phyloP scores from a whole-genome alignment of 345 rosid genomes.

The Arabis alpina region DNA sequence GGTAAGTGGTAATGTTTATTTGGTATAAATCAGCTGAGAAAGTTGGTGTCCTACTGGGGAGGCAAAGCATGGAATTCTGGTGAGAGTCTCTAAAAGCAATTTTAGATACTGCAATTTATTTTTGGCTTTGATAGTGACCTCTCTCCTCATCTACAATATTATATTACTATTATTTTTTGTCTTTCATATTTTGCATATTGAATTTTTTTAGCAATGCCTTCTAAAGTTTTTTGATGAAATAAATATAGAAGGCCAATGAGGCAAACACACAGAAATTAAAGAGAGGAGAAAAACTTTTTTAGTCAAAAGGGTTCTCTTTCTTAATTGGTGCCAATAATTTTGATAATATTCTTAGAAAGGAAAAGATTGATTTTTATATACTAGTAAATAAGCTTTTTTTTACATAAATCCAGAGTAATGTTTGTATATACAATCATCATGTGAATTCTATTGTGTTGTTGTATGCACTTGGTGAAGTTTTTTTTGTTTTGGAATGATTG shows the following conservation, averaged over 20 bases:
- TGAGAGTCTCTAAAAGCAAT: conserved; percentile 36
- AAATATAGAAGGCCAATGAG: conserved; percentile 2
- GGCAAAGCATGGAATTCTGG: conserved; percentile 43
- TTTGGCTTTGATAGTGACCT: conserved; percentile 36
- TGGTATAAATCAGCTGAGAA: conserved; percentile 39
- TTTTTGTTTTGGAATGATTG: conserved; percentile 9
- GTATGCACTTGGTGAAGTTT: background rate
- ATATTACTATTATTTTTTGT: background rate
- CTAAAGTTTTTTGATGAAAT: background rate
- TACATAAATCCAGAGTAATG: background rate
- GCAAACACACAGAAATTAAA: conserved; percentile 4
- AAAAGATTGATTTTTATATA: background rate
- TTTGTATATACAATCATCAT: background rate
- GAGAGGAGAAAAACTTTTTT: background rate
- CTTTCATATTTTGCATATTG: conserved; percentile 1
- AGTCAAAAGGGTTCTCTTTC: background rate
- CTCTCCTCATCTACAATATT: conserved; percentile 36
- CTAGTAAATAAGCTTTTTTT: background rate
- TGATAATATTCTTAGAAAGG: background rate
- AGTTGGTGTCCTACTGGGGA: conserved; percentile 46
- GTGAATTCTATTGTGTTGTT: conserved; percentile 11
- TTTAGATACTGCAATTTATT: conserved; percentile 24
- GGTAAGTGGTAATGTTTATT: conserved; percentile 33
- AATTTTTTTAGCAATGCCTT: background rate
- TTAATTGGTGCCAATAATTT: conserved; percentile 5